phyloP scores from a whole-genome alignment of 345 rosid species.

The Mercurialis annua region DNA sequence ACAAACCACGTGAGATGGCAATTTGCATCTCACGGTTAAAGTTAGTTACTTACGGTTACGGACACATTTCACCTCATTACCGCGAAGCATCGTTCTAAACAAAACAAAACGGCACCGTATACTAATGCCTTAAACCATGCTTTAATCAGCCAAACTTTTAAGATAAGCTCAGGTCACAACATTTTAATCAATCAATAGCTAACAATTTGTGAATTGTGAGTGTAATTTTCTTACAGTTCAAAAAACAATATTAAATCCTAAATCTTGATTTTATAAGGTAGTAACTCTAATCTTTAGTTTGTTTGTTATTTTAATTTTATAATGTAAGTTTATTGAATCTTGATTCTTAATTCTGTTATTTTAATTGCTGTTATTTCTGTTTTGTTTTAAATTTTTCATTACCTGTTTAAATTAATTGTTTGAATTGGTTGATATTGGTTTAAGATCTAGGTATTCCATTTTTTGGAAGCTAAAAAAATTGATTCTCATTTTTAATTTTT shows the following conservation, averaged over 20 bases:
- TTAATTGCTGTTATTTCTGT: background rate
- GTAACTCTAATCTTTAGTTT: background rate
- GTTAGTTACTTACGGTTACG: background rate
- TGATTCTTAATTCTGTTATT: background rate
- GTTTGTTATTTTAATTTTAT: background rate
- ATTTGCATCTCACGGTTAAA: background rate
- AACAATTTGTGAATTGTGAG: background rate
- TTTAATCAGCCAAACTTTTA: background rate
- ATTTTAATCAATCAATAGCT: no score
- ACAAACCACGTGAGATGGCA: background rate
- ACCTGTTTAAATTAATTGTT: background rate
- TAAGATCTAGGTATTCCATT: slow-evolving; percentile 14
- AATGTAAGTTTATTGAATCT: background rate
- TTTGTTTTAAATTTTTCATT: background rate
- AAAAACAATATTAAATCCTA: no score
- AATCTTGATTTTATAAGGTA: no score
- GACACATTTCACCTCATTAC: background rate
- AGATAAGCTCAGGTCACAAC: background rate
- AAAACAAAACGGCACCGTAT: slow-evolving; percentile 1
- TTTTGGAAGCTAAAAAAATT: slow-evolving; percentile 11
- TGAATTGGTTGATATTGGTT: background rate
- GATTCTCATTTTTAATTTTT: no score
- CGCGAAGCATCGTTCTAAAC: background rate
- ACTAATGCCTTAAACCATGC: background rate
- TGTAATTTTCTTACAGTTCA: no score